phyloP scores from a whole-genome alignment of 768 basidiomycete species.

The Clitopilus passeckerianus region DNA sequence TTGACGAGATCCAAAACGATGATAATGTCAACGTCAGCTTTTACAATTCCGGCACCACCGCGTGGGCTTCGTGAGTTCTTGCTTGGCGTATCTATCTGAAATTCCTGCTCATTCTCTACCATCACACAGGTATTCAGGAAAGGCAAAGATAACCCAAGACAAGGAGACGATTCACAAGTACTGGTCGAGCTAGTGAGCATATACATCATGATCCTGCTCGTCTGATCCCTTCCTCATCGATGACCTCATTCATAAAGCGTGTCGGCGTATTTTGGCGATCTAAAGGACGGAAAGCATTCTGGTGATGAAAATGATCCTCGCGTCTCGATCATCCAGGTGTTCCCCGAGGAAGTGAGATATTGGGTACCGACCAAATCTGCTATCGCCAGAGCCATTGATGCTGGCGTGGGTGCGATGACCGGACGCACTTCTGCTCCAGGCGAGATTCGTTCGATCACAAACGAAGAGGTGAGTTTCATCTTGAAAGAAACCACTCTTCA shows the following conservation, averaged over 20 bases:
- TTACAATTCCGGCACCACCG: slow-evolving; percentile 61
- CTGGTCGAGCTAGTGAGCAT: slow-evolving; percentile 49
- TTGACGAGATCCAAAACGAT: slow-evolving; percentile 73
- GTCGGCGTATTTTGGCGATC: slow-evolving; percentile 80
- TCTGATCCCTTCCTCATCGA: neutral
- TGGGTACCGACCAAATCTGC: slow-evolving; percentile 64
- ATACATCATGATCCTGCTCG: neutral
- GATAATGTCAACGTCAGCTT: slow-evolving; percentile 79
- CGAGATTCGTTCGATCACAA: slow-evolving; percentile 69
- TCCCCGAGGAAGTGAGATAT: slow-evolving; percentile 78
- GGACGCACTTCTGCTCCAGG: slow-evolving; percentile 69
- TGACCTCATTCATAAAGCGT: slow-evolving; percentile 31
- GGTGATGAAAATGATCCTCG: slow-evolving; percentile 80
- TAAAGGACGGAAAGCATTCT: slow-evolving; percentile 80
- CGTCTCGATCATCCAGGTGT: slow-evolving; percentile 71
- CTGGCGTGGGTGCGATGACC: slow-evolving; percentile 51
- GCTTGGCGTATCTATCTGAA: neutral
- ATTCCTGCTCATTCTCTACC: neutral
- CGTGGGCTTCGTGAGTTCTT: slow-evolving; percentile 60
- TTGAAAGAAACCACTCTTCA: neutral
- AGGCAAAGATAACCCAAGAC: slow-evolving; percentile 61
- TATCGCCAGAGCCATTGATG: slow-evolving; percentile 55
- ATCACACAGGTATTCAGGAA: slow-evolving; percentile 56
- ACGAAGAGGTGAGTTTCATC: slow-evolving; percentile 44
- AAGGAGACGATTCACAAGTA: slow-evolving; percentile 57